phyloP scores from a whole-genome alignment of 2,329 filamentous ascomycete genomes.

The Calonectria multiphialidica region DNA sequence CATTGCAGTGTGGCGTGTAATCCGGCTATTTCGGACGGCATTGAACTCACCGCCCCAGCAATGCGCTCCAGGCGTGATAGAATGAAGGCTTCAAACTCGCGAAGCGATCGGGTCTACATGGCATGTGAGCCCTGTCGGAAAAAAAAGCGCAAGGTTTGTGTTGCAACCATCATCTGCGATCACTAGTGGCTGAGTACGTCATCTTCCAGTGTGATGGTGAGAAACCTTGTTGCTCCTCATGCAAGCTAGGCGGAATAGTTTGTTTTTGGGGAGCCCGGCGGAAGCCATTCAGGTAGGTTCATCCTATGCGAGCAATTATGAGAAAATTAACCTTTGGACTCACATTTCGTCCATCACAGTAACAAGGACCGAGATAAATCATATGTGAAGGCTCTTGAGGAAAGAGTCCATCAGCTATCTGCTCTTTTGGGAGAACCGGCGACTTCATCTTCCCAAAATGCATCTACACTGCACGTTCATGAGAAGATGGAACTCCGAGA shows the following conservation, averaged over 20 bases:
- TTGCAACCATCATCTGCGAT: fast-evolving
- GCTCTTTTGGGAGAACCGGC: not conserved
- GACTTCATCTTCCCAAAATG: not conserved
- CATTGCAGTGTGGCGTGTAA: too few relatives aligned
- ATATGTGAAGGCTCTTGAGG: not conserved
- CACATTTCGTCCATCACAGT: not conserved
- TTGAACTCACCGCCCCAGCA: not conserved
- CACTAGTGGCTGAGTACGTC: not conserved
- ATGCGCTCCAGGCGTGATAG: too few relatives aligned
- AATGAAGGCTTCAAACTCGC: not conserved
- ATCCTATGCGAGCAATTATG: not conserved
- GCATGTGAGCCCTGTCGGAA: not conserved
- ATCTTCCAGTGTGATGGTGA: not conserved
- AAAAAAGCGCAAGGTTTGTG: not conserved
- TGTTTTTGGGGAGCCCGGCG: not conserved
- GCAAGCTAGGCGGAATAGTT: not conserved
- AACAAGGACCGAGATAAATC: not conserved
- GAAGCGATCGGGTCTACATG: not conserved
- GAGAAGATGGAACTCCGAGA: not conserved
- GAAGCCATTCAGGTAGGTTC: not conserved
- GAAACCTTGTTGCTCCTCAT: not conserved
- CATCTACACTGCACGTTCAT: not conserved
- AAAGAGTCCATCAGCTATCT: not conserved
- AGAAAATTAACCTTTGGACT: not conserved
- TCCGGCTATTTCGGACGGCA: too few relatives aligned